Conservation (phyloP, 306 rosid genomes). For the Boehmeria nivea region DNA sequence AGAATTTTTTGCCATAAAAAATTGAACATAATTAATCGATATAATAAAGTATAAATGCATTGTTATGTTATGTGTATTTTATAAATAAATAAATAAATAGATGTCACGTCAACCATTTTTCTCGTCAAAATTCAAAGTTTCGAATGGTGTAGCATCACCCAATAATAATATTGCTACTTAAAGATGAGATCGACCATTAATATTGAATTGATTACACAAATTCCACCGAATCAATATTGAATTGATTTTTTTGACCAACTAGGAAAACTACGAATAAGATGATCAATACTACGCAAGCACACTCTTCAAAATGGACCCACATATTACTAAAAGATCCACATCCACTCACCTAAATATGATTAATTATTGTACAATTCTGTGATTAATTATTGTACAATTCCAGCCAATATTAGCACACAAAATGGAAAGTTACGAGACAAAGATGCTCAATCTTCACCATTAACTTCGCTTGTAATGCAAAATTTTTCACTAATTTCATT, state of each 20-base stretch:
- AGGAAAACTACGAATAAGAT: constrained; percentile 15
- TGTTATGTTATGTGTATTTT: too few species aligned
- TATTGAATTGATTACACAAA: constrained; percentile 8
- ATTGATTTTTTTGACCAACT: constrained; percentile 6
- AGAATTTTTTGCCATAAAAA: too few species aligned
- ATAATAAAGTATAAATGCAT: too few species aligned
- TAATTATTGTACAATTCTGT: background rate
- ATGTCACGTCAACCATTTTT: too few species aligned
- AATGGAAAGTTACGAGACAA: constrained; percentile 2
- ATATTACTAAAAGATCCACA: background rate
- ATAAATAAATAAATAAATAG: too few species aligned
- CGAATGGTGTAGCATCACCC: too few species aligned
- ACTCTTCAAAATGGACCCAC: constrained; percentile 10
- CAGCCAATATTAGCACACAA: background rate
- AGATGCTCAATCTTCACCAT: constrained; percentile 28
- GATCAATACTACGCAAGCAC: constrained; percentile 11
- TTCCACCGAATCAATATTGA: background rate
- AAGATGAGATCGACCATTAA: background rate
- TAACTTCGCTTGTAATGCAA: too few species aligned
- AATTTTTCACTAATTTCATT: constrained; percentile 1
- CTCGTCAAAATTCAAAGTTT: too few species aligned
- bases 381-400: too few species aligned
- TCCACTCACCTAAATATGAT: background rate
- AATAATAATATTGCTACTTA: background rate
- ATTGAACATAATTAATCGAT: too few species aligned